A percentile compares a stretch with the other conserved stretches of the same genome.
phyloP scores from a whole-genome alignment of 1,284 basidiomycete species.

The Pseudozyma pruni region DNA sequence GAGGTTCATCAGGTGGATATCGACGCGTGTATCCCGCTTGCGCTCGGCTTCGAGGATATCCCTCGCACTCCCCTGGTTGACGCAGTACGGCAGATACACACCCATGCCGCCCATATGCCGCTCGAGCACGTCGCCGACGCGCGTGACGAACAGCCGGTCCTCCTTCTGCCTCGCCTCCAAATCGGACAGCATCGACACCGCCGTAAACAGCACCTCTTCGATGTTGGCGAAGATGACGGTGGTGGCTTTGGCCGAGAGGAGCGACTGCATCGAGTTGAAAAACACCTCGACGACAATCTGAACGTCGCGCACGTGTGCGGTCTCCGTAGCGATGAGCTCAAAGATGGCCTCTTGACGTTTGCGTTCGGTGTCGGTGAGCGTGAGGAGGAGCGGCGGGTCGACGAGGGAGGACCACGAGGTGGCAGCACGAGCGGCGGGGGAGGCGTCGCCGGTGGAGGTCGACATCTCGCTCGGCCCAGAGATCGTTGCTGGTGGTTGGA shows the following conservation, averaged over 20 bases:
- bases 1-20: conserved; percentile 78
- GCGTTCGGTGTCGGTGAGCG: conserved; percentile 91
- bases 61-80: conserved; percentile 84
- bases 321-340: conserved; percentile 97
- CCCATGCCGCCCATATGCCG: conserved; percentile 79
- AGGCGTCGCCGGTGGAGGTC: conserved; percentile 5
- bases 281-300: conserved; percentile 76
- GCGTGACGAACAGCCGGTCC: conserved; percentile 87
- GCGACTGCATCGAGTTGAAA: conserved; percentile 78
- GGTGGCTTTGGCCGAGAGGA: conserved; percentile 81
- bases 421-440: not conserved
- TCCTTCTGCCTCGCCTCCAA: conserved; percentile 90
- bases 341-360: conserved; percentile 98
- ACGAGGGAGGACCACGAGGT: conserved; percentile 91
- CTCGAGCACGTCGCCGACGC: conserved; percentile 84
- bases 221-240: conserved; percentile 91
- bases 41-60: conserved; percentile 81
- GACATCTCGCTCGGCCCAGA: conserved; percentile 16
- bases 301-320: conserved; percentile 96
- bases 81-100: conserved; percentile 88
- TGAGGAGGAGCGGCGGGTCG: conserved; percentile 79
- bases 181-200: conserved; percentile 69
- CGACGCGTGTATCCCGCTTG: conserved; percentile 76
- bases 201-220: conserved; percentile 73
- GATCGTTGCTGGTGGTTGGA: conserved; percentile 15